These are phyloP conservation scores for Apiospora phragmitis DNA, from an alignment of 2,329 filamentous ascomycete species.

Conservation along the genomic window DNA sequence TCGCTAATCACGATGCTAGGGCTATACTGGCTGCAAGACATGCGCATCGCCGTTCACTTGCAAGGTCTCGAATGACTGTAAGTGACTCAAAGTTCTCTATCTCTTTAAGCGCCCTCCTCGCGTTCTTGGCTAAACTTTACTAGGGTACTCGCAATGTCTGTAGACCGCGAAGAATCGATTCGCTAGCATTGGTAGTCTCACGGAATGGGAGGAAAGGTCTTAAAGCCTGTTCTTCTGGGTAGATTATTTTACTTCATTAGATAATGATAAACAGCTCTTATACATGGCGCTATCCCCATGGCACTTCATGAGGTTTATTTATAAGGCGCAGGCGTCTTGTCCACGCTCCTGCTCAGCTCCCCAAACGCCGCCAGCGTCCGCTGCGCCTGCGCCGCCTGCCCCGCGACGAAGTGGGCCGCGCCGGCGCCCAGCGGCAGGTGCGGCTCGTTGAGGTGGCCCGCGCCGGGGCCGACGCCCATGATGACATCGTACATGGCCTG, in stretches of 20 bases:
- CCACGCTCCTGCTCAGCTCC: slow-evolving; percentile 27
- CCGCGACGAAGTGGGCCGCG: slow-evolving; percentile 32
- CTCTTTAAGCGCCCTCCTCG: not conserved
- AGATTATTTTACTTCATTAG: not conserved
- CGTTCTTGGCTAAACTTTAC: not conserved
- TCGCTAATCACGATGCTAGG: not conserved
- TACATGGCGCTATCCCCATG: not conserved
- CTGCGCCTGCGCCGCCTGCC: slow-evolving; percentile 31
- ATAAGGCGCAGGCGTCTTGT: not conserved
- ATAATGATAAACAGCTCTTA: not conserved
- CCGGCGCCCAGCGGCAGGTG: slow-evolving; percentile 45
- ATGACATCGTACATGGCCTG: slow-evolving; percentile 46
- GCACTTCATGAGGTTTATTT: not conserved
- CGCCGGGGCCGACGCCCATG: slow-evolving; percentile 37
- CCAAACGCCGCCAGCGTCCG: slow-evolving; percentile 39
- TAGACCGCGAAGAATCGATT: not conserved
- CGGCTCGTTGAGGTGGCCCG: slow-evolving; percentile 37
- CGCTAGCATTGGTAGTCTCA: not conserved
- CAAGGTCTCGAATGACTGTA: slow-evolving; percentile 12
- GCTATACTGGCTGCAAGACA: slow-evolving; percentile 4
- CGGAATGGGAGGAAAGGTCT: not conserved
- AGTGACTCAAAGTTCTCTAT: not conserved
- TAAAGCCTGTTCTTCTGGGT: not conserved
- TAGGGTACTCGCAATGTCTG: slow-evolving; percentile 7
- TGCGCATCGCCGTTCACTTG: slow-evolving; percentile 7